A percentile compares a stretch with the other conserved stretches of the same genome.
These are phyloP conservation scores for Hebeloma cylindrosporum DNA, from an alignment of 768 basidiomycete genomes.

Conservation along the genomic window DNA sequence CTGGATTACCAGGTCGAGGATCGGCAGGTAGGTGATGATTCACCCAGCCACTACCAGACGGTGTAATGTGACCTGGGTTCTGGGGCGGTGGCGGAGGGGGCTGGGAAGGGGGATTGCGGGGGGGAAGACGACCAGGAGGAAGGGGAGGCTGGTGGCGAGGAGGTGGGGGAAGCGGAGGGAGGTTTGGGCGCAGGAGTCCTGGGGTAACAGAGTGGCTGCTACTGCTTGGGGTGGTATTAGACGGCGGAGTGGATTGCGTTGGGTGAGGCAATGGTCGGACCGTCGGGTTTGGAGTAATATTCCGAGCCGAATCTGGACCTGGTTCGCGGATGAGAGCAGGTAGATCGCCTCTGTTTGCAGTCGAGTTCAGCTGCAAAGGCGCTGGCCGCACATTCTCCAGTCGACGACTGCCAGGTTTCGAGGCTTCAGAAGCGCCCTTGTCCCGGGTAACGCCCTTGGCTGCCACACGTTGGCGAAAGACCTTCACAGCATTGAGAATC, in stretches of 20 bases:
- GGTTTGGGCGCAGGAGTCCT: constrained; percentile 41
- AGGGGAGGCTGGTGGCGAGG: constrained; percentile 67
- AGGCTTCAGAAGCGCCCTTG: no score
- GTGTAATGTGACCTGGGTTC: constrained; percentile 41
- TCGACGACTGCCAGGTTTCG: constrained; percentile 41
- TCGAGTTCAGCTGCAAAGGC: constrained; percentile 70
- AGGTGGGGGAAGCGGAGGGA: constrained; percentile 69
- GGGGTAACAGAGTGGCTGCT: constrained; percentile 34
- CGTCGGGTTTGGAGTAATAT: constrained; percentile 21
- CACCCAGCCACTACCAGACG: constrained; percentile 44
- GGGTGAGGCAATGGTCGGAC: constrained; percentile 55
- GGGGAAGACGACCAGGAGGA: constrained; percentile 37
- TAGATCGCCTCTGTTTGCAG: constrained; percentile 56
- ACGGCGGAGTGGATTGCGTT: constrained; percentile 31
- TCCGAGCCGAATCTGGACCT: constrained; percentile 54
- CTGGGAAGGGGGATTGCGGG: constrained; percentile 41
- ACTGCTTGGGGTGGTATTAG: constrained; percentile 32
- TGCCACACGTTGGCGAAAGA: constrained; percentile 61
- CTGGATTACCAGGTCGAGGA: constrained; percentile 54
- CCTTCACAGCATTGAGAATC: constrained; percentile 83
- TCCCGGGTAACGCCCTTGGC: constrained; percentile 13
- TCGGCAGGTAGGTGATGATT: constrained; percentile 59
- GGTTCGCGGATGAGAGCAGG: constrained; percentile 72
- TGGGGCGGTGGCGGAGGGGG: constrained; percentile 43
- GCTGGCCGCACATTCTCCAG: constrained; percentile 71